Evolutionary conservation across 2,329 filamentous ascomycete genomes (phyloP), one percentile per base, ranked within the genome.

Genomic region (Sordariomycetes sp.): DNA sequence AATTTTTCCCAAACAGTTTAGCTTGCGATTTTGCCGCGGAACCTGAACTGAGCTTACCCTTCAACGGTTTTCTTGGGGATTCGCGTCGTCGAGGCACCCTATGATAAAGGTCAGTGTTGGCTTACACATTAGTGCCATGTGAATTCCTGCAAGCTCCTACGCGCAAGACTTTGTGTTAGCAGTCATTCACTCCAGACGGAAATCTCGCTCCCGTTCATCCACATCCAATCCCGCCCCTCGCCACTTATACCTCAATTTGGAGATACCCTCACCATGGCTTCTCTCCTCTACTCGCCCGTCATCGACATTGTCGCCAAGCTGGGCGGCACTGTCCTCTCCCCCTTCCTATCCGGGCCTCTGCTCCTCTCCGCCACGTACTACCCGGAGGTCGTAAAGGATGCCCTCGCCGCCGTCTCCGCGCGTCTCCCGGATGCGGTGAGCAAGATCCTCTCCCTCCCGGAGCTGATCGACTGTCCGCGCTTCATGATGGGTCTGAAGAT

Each of bases 401-500:
- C 40, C 40, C 40, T 46, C 16, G 40, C 40, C 40, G 16, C 14
- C 40, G 18, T 46, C 40, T 46, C 40, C 40, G 18, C 40, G 16
- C 40, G 18, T 2, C 40, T 46, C 40, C 40, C 40, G n/a, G 40
- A 46, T 7, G 18, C 40, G 16, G 16, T 46, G 40, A 18, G 40
- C 40, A 46, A 8, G 2, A 3, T 8, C 40, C 40, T 46, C 40
- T 46, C 40, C 16, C 40, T 46, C 40, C 40, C 40, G 18, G 40
- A 6, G 6, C 40, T 46, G 16, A 1, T 46, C 40, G 40, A 46
- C 14, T 46, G 11, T 8, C 40, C 40, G 40, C 40, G 40, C 40
- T n/a, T 46, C 40, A n/a, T 46, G 6, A n/a, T 14, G 40, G 40
- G 40, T 14, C 58, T 67, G 1, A 65, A 62, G 24, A 62, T 62